Evolutionary conservation across 192 early-diverging fungal species (phyloP), one percentile per base, ranked within the genome.

Genomic region (Linnemannia hyalina): DNA sequence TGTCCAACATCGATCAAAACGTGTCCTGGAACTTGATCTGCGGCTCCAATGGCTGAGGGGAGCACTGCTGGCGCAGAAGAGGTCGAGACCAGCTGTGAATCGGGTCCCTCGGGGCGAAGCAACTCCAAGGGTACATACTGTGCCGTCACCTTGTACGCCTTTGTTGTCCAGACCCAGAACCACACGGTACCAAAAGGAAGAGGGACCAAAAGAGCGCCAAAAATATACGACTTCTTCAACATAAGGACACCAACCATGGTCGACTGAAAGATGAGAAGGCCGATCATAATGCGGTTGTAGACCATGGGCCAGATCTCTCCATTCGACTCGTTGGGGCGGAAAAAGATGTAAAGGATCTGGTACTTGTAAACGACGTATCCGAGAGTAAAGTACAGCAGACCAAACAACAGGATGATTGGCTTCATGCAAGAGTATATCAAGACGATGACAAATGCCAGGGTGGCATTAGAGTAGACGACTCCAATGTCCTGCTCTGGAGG

Each of bases 341-440:
- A 95, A 68, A 94, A 94, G 8, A 96, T 94, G 89, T 95, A 95
- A 44, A 96, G 89, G 13, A 96, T 80, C 74, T 94, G 91, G 87
- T 97, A 97, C 87, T 96, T 96, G 88, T 90, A 92, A 4, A 94
- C 92, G 35, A 95, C 80, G 52, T 93, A 95, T 0, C 91, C 90
- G n/a, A 95, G 68, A 26, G 87, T 82, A 83, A 91, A 96, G 80
- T 95, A 97, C 20, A 95, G 83, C 16, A 91, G 85, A 3, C 93
- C 94, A 84, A 95, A 93, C 11, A 93, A 77, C 22, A 97, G 88
- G 46, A 97, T 95, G 18, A 94, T 83, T 10, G 96, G 95, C 42
- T 90, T 90, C n/a, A 97, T 91, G 47, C 93, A 93, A 47, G 95
- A 95, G 85, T 97, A 97, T 10, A 95, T 90, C 75, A 97, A 79